Percentiles rank a stretch among this genome's conserved stretches.
Evolutionary conservation across 495 filamentous ascomycete species (phyloP).

Genomic region (Neurospora sp.): DNA sequence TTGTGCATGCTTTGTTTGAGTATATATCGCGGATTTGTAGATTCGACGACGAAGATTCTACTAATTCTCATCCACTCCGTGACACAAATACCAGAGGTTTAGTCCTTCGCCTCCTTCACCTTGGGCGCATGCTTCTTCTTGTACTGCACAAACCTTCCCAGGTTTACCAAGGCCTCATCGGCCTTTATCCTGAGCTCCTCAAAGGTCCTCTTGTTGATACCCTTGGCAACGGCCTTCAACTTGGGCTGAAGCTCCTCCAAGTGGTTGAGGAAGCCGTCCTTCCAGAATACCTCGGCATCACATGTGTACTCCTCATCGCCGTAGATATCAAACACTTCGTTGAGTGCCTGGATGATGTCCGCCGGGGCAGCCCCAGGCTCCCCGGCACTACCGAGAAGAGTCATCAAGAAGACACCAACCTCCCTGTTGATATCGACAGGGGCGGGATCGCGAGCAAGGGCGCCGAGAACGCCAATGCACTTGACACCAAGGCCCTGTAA

Average conservation of each 20-base stretch:
- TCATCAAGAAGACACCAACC: slow-evolving; percentile 50
- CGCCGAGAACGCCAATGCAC: slow-evolving; percentile 51
- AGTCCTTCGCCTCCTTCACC: background rate
- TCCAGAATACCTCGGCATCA: slow-evolving; percentile 51
- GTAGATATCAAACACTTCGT: slow-evolving; percentile 54
- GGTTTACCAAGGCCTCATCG: slow-evolving; percentile 47
- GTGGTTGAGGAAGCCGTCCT: slow-evolving; percentile 46
- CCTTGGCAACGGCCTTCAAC: slow-evolving; percentile 42
- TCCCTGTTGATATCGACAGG: slow-evolving; percentile 39
- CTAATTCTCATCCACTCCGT: background rate
- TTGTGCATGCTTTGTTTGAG: background rate
- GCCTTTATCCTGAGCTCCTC: slow-evolving; percentile 41
- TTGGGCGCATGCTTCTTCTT: slow-evolving; percentile 41
- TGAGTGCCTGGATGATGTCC: slow-evolving; percentile 46
- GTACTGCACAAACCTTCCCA: slow-evolving; percentile 48
- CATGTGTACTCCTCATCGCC: slow-evolving; percentile 43
- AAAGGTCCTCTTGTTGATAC: slow-evolving; percentile 44
- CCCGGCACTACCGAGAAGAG: slow-evolving; percentile 34
- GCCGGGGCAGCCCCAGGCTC: slow-evolving; percentile 27
- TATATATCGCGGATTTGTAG: background rate
- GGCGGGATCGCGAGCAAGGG: slow-evolving; percentile 39
- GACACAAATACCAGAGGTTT: background rate
- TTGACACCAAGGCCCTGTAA: slow-evolving; percentile 46
- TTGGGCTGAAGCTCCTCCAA: slow-evolving; percentile 40
- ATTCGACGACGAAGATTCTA: background rate